phyloP scores from a whole-genome alignment of 202 grass and related monocot species.

The Saccharum hybrid region DNA sequence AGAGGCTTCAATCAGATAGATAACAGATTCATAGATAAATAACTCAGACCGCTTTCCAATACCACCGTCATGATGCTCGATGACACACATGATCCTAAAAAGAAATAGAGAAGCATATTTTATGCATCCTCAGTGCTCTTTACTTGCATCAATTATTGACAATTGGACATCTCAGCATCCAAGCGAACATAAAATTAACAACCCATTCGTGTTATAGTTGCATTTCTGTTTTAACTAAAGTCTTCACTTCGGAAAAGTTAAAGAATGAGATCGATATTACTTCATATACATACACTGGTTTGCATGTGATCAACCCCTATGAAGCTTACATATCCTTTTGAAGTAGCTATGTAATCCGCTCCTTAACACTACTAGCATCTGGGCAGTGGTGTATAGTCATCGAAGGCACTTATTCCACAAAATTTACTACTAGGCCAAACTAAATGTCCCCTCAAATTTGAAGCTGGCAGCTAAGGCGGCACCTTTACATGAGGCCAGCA shows the following conservation, averaged over 20 bases:
- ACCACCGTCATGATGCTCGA: not conserved
- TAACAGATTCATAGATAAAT: not conserved
- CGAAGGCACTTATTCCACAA: slow-evolving; percentile 54
- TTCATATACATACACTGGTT: slow-evolving; percentile 49
- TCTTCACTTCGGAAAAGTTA: slow-evolving; percentile 33
- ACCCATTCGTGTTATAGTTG: not conserved
- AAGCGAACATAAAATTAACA: not conserved
- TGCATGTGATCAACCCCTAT: slow-evolving; percentile 30
- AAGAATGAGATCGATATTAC: slow-evolving; percentile 22
- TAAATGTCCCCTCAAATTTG: slow-evolving; percentile 28
- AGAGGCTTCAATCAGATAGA: not conserved
- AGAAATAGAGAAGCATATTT: not conserved
- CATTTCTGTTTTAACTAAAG: slow-evolving; percentile 40
- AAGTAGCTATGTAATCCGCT: slow-evolving; percentile 36
- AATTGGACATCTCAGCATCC: not conserved
- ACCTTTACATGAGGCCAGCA: slow-evolving; percentile 23
- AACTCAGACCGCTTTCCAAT: not conserved
- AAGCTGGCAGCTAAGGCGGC: slow-evolving; percentile 35
- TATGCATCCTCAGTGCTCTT: not conserved
- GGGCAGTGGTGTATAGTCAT: slow-evolving; percentile 31
- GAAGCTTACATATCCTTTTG: slow-evolving; percentile 6
- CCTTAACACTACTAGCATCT: slow-evolving; percentile 40
- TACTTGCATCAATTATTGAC: not conserved
- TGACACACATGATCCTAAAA: not conserved
- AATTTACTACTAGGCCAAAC: slow-evolving; percentile 46